These are phyloP conservation scores for Cephalotrichum gorgonifer DNA, from an alignment of 2,329 filamentous ascomycete species.

Conservation along the genomic window DNA sequence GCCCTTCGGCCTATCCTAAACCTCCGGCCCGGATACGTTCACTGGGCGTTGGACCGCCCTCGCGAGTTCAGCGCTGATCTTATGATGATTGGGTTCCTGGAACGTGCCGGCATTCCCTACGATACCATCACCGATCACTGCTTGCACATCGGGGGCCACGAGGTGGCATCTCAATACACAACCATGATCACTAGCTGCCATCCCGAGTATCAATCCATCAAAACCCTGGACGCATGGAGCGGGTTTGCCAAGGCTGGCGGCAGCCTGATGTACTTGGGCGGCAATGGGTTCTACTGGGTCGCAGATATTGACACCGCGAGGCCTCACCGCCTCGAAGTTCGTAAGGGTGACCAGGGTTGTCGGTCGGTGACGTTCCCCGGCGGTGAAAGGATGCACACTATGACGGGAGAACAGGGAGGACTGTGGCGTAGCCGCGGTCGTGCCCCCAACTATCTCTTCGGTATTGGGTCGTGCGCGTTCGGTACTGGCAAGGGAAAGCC, in stretches of 20 bases:
- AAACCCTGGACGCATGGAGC: constrained; percentile 16
- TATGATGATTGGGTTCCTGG: constrained; percentile 22
- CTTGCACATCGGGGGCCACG: constrained; percentile 14
- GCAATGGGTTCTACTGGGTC: constrained; percentile 25
- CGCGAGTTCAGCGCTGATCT: constrained; percentile 24
- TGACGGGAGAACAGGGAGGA: constrained; percentile 19
- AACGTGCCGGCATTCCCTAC: constrained; percentile 17
- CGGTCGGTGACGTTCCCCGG: constrained; percentile 16
- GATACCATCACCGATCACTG: constrained; percentile 26
- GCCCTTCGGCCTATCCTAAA: constrained; percentile 24
- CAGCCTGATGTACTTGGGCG: constrained; percentile 25
- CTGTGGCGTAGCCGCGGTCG: constrained; percentile 21
- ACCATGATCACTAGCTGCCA: constrained; percentile 20
- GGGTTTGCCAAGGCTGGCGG: constrained; percentile 18
- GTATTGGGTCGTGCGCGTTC: constrained; percentile 18
- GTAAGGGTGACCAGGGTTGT: constrained; percentile 20
- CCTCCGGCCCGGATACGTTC: constrained; percentile 21
- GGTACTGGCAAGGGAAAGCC: constrained; percentile 18
- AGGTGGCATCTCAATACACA: constrained; percentile 11
- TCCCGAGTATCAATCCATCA: constrained; percentile 21
- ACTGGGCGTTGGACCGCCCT: constrained; percentile 22
- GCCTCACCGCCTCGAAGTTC: constrained; percentile 22
- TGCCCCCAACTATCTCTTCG: constrained; percentile 18
- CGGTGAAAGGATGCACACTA: constrained; percentile 17
- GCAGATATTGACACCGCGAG: constrained; percentile 12